Conservation (phyloP, 2,329 filamentous ascomycete species). For the Aspergillus fumigatiaffinis region DNA sequence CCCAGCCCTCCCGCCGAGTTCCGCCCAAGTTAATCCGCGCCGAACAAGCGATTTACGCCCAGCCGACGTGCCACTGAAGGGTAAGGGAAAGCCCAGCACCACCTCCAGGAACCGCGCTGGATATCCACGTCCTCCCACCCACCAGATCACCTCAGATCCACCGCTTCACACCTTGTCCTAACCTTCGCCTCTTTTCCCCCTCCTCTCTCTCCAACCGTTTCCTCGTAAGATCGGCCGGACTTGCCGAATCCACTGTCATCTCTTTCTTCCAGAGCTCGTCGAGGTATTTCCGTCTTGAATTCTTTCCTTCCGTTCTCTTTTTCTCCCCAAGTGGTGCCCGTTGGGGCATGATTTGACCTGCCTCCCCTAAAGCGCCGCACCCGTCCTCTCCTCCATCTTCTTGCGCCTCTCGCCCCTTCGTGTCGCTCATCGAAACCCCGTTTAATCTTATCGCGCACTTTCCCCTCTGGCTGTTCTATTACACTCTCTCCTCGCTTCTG, state of each 20-base stretch:
- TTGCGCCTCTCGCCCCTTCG: conserved; percentile 10
- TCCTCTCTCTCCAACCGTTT: conserved; percentile 9
- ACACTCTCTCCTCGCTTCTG: background rate
- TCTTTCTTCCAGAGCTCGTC: background rate
- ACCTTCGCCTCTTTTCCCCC: conserved; percentile 13
- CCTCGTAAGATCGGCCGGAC: conserved; percentile 13
- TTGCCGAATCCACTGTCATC: background rate
- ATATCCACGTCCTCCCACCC: conserved; percentile 20
- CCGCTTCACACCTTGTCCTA: conserved; percentile 19
- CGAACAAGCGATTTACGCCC: conserved; percentile 38
- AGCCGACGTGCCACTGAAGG: conserved; percentile 5
- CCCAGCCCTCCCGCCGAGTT: conserved; percentile 28
- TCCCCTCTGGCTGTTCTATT: conserved; percentile 6
- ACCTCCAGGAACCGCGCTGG: conserved; percentile 24
- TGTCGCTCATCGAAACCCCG: conserved; percentile 17
- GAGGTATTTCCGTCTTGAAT: conserved; percentile 5
- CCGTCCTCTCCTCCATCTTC: conserved; percentile 8
- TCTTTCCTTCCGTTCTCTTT: conserved; percentile 6
- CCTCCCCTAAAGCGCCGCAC: conserved; percentile 17
- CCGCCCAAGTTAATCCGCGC: conserved; percentile 31
- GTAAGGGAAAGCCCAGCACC: conserved; percentile 6
- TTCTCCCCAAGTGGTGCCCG: conserved; percentile 1
- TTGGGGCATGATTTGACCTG: conserved; percentile 2
- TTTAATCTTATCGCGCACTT: conserved; percentile 19
- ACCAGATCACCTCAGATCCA: conserved; percentile 27